Evolutionary conservation across 2,329 filamentous ascomycete species (phyloP).

Genomic region (Botrytis fragariae): DNA sequence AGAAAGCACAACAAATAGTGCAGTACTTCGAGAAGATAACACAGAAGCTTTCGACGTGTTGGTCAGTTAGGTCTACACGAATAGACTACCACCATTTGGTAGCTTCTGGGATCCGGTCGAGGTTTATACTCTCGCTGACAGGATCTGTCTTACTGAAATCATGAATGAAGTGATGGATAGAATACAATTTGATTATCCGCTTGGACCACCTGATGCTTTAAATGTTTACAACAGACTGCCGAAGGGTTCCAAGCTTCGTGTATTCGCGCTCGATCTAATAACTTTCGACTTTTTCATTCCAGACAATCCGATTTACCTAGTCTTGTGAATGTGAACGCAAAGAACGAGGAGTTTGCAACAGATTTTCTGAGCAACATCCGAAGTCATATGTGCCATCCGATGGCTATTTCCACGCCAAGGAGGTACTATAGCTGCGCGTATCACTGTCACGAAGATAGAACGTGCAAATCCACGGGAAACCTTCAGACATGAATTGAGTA

Average conservation of each 20-base stretch:
- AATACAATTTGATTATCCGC: accelerated
- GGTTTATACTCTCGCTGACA: not conserved
- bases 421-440: not conserved
- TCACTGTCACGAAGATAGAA: not conserved
- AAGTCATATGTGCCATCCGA: accelerated
- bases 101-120: too few species aligned
- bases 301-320: not conserved
- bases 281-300: not conserved
- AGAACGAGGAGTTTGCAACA: not conserved
- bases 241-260: not conserved
- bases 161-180: not conserved
- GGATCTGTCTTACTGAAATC: not conserved
- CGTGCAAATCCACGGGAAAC: too few species aligned
- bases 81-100: not conserved
- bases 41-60: not conserved
- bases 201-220: not conserved
- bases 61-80: not conserved
- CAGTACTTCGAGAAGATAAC: not conserved
- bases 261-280: not conserved
- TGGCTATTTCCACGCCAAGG: not conserved
- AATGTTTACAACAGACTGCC: not conserved
- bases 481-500: not conserved
- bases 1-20: not conserved
- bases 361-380: not conserved
- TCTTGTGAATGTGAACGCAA: not conserved